Percentiles rank a stretch among this genome's conserved stretches.
These are phyloP conservation scores for Pseudoscleropodium purum DNA, from an alignment of 225 moss, liverwort and hornwort species.

Conservation along the genomic window DNA sequence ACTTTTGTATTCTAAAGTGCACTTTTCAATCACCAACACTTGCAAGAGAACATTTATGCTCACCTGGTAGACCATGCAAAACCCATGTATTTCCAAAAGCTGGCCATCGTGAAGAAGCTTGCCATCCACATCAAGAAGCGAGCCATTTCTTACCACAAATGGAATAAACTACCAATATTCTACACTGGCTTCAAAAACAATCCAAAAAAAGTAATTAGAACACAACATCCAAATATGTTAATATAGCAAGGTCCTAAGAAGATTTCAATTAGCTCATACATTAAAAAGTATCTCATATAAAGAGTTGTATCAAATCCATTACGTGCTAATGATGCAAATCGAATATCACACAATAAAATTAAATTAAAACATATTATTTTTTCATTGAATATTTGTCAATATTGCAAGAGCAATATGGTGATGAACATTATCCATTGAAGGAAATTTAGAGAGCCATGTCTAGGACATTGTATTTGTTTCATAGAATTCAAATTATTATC, in stretches of 20 bases:
- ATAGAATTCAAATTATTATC: background rate
- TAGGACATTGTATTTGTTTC: background rate
- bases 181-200: background rate
- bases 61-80: background rate
- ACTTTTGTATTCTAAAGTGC: no score
- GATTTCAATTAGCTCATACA: background rate
- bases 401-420: background rate
- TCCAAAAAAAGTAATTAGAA: no score
- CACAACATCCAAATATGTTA: background rate
- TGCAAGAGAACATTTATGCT: background rate
- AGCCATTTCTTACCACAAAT: background rate
- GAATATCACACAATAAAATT: background rate
- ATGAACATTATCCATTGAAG: background rate
- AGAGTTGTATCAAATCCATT: background rate
- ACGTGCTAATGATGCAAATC: background rate
- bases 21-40: background rate
- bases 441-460: no score
- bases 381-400: background rate
- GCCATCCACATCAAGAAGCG: background rate
- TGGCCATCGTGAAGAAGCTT: background rate
- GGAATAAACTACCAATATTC: fast-evolving
- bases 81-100: background rate
- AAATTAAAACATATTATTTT: background rate
- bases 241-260: no score
- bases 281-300: background rate